Base-by-base conservation (phyloP, 73 alveolate genomes). In the Paraurostyla sp. region DNA sequence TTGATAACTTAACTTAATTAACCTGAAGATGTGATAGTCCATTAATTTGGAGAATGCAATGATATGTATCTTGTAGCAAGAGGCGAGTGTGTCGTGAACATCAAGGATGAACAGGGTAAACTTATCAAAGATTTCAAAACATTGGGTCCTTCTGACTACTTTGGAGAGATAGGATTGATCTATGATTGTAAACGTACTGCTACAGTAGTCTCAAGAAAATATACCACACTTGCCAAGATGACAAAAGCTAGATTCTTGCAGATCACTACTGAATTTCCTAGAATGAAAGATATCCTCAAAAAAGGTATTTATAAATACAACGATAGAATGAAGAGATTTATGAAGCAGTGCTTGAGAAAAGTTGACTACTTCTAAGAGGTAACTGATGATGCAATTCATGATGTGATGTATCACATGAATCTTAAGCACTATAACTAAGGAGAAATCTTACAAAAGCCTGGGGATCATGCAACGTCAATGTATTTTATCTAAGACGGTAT, bases 131-230 rank as follows among this genome's bases (percentile, higher is more conserved):
- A 43, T 25, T 13, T 71, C 9, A 91, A 40, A 23, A 83, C 50
- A 3, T 62, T 91, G 1, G 51, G 50, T 25, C 69, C 91, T 29
- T 82, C 93, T 4, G 95, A 83, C 52, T 51, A 57, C 46, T 91
- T 91, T 41, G 95, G 95, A 6, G 95, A 91, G 33, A 83, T 91
- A 11, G 46, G 93, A 0, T 29, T 91, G 43, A 51, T 91, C 60
- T 71, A 91, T 36, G 95, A 83, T 1, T 91, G 95, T 83, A 54
- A 58, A 32, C 69, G 95, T 71, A 83, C 95, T 0, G 92, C 95
- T 2, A 68, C 92, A 0, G 93, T 91, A 13, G 73, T 41, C 2
- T 41, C 93, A 0, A 52, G 78, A n/a, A 83, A 59, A 73, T 91
- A 91, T 63, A 20, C 90, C 0, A 91, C 95, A 48, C 40, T 83